Evolutionary conservation across 495 filamentous ascomycete species (phyloP).

Genomic region (Aspergillus campestris): DNA sequence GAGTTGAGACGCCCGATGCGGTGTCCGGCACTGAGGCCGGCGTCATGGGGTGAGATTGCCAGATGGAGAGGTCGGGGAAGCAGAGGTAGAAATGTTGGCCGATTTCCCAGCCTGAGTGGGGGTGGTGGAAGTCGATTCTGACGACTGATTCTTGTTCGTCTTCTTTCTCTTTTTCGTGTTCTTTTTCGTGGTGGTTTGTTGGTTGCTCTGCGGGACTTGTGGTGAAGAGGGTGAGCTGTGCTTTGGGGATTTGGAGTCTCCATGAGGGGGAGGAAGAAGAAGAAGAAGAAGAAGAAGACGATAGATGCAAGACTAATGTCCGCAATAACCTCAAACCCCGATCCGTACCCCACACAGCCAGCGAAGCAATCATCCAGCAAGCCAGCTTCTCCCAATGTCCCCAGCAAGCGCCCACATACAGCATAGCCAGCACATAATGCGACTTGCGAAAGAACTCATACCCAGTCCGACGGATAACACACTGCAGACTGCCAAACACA

Average conservation of each 20-base stretch:
- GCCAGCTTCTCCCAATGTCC: slow-evolving; percentile 55
- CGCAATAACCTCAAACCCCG: slow-evolving; percentile 40
- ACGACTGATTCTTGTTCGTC: slow-evolving; percentile 43
- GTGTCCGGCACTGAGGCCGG: slow-evolving; percentile 40
- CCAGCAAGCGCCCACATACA: slow-evolving; percentile 61
- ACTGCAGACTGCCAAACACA: slow-evolving; percentile 43
- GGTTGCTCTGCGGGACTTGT: slow-evolving; percentile 4
- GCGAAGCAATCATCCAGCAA: slow-evolving; percentile 53
- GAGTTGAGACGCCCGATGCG: slow-evolving; percentile 6
- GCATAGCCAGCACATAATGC: slow-evolving; percentile 54
- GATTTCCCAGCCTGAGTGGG: slow-evolving; percentile 47
- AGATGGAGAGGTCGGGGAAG: slow-evolving; percentile 50
- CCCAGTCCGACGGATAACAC: slow-evolving; percentile 50
- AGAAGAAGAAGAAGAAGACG: slow-evolving; percentile 21
- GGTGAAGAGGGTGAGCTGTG: slow-evolving; percentile 36
- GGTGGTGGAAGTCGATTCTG: slow-evolving; percentile 47
- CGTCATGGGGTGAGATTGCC: slow-evolving; percentile 64
- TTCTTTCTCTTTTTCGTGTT: slow-evolving; percentile 7
- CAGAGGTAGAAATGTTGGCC: slow-evolving; percentile 61
- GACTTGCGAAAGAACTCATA: slow-evolving; percentile 60
- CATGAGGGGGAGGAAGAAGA: slow-evolving; percentile 22
- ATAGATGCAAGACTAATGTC: slow-evolving; percentile 42
- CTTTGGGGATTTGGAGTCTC: slow-evolving; percentile 38
- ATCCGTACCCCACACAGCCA: slow-evolving; percentile 51
- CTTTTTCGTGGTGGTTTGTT: no score